These are phyloP conservation scores for Neonectria coccinea DNA, from an alignment of 2,329 filamentous ascomycete species.

Conservation along the genomic window DNA sequence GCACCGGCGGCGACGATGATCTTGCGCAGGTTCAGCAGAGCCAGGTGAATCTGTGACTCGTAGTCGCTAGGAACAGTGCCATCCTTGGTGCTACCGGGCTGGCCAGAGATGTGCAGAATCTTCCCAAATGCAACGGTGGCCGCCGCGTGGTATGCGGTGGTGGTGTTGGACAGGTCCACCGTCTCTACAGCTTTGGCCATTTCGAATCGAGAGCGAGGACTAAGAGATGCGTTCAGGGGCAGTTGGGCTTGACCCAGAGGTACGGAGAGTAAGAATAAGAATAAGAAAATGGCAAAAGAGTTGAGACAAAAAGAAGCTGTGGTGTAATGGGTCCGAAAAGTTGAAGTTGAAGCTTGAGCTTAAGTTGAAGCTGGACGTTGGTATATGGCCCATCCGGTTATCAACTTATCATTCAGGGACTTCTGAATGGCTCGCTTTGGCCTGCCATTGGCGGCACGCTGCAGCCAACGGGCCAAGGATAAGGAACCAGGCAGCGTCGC, in stretches of 20 bases:
- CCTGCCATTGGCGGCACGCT: neutral
- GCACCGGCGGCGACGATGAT: conserved; percentile 52
- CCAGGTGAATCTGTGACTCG: conserved; percentile 56
- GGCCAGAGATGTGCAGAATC: conserved; percentile 51
- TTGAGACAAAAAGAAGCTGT: neutral
- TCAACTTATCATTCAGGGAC: neutral
- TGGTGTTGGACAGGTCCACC: conserved; percentile 34
- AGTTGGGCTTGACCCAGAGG: neutral
- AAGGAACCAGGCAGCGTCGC: too few relatives aligned
- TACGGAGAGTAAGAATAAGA: neutral
- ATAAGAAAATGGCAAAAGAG: neutral
- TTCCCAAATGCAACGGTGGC: conserved; percentile 27
- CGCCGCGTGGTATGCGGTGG: conserved; percentile 28
- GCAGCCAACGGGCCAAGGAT: neutral
- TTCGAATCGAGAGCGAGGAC: conserved; percentile 1
- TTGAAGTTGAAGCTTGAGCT: neutral
- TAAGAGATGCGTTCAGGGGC: neutral
- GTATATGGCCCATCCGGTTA: conserved; percentile 4
- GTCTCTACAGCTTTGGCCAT: conserved; percentile 31
- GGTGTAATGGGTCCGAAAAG: neutral
- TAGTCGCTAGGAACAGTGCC: conserved; percentile 52
- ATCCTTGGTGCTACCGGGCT: conserved; percentile 49
- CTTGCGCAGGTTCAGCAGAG: conserved; percentile 53
- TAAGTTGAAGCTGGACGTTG: neutral
- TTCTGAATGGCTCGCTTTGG: conserved; percentile 5